Conservation (phyloP, 805 yeast genomes). For the Barnettozyma californica region DNA sequence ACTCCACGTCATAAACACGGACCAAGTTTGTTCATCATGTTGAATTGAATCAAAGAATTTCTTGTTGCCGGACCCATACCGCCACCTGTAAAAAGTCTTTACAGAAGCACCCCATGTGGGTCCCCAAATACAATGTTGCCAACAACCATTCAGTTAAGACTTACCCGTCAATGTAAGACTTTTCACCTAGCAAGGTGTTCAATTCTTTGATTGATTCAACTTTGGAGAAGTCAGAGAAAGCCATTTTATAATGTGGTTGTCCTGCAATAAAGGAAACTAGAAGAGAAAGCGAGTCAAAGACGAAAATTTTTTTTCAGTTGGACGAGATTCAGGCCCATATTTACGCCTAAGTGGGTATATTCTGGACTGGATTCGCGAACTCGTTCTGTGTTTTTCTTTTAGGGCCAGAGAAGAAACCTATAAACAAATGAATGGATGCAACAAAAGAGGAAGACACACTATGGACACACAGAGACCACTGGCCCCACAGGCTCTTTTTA, state of each 20-base stretch:
- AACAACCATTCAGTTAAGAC: conserved; percentile 30
- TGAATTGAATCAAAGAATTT: not conserved
- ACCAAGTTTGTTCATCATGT: conserved; percentile 77
- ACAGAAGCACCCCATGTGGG: not conserved
- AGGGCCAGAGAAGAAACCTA: conserved; percentile 1
- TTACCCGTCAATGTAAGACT: conserved; percentile 95
- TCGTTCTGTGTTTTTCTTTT: conserved; percentile 1
- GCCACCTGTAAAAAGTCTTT: not conserved
- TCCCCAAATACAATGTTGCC: not conserved
- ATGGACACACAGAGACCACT: conserved; percentile 23
- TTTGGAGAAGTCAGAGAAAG: conserved; percentile 78
- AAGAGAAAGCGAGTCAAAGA: conserved; percentile 1
- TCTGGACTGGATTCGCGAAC: not conserved
- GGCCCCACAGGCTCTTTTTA: conserved; percentile 73
- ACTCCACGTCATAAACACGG: conserved; percentile 97
- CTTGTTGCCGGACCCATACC: not conserved
- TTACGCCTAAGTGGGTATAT: not conserved
- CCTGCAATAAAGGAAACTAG: not conserved
- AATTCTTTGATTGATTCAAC: conserved; percentile 68
- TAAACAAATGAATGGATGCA: not conserved
- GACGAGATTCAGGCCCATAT: not conserved
- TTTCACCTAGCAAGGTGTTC: conserved; percentile 83
- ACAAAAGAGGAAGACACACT: not conserved
- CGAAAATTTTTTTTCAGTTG: conserved; percentile 6
- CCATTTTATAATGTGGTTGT: conserved; percentile 37